Evolutionary conservation across 345 rosid genomes (phyloP).

Genomic region (Eucalyptus rudis): DNA sequence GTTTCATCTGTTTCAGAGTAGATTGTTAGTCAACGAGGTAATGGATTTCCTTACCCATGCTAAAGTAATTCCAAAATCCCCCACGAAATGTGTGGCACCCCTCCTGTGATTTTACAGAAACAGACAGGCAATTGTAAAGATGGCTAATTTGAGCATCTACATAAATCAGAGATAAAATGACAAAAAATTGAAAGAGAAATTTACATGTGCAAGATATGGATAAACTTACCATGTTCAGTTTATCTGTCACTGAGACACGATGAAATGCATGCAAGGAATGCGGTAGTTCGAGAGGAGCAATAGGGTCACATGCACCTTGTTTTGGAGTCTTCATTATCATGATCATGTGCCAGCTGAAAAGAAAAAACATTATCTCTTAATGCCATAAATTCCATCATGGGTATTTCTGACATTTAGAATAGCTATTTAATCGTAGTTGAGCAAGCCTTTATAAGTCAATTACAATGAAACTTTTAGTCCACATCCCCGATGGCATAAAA

Average conservation of each 20-base stretch:
- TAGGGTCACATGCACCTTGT: constrained; percentile 51
- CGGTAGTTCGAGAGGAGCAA: constrained; percentile 61
- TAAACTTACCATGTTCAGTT: constrained; percentile 25
- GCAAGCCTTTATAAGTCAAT: not conserved
- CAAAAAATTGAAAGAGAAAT: not conserved
- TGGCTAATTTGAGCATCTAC: not conserved
- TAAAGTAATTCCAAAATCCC: constrained; percentile 82
- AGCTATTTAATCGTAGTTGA: not conserved
- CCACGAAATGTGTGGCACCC: constrained; percentile 66
- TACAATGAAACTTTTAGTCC: not conserved
- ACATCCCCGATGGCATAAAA: not conserved
- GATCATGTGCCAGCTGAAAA: constrained; percentile 55
- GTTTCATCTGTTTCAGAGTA: not conserved
- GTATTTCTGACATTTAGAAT: not conserved
- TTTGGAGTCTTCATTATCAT: constrained; percentile 47
- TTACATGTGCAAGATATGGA: not conserved
- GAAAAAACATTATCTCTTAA: not conserved
- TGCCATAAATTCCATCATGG: not conserved
- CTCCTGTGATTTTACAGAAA: constrained; percentile 18
- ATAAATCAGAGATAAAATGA: not conserved
- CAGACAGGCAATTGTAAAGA: not conserved
- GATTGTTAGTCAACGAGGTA: not conserved
- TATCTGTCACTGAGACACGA: constrained; percentile 34
- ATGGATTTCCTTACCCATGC: constrained; percentile 43
- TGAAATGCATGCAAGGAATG: constrained; percentile 70